phyloP scores from a whole-genome alignment of 2,329 filamentous ascomycete species.

The Tympanopsis confertula region DNA sequence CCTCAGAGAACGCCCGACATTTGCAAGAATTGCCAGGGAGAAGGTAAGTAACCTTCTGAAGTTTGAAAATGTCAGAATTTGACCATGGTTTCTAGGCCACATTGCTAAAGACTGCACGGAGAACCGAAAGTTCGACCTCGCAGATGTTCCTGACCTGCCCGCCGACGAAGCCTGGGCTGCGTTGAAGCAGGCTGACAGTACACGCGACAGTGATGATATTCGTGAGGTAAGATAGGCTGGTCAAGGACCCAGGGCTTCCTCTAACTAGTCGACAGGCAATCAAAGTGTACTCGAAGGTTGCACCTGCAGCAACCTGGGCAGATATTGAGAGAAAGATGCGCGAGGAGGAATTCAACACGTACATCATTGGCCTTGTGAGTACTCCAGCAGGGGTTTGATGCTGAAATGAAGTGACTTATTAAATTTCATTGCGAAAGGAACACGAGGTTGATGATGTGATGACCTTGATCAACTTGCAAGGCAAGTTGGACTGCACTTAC shows the following conservation, averaged over 20 bases:
- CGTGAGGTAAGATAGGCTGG: conserved; percentile 21
- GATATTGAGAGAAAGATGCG: conserved; percentile 38
- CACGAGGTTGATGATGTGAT: conserved; percentile 26
- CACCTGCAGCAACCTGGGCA: conserved; percentile 27
- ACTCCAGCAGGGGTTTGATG: not conserved
- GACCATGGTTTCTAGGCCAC: conserved; percentile 19
- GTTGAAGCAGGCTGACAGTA: conserved; percentile 34
- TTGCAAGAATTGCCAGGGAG: conserved; percentile 31
- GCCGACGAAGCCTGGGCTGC: conserved; percentile 35
- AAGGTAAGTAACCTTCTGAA: conserved; percentile 18
- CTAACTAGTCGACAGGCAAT: conserved; percentile 17
- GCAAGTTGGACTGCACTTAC: conserved; percentile 35
- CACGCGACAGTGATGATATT: conserved; percentile 26
- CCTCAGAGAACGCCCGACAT: conserved; percentile 25
- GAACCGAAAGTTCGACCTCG: conserved; percentile 27
- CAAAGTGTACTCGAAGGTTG: conserved; percentile 35
- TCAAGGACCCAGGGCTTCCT: not conserved
- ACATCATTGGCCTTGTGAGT: conserved; percentile 36
- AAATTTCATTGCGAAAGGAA: conserved; percentile 17
- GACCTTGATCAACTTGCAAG: conserved; percentile 38
- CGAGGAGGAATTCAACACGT: conserved; percentile 28
- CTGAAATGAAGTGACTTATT: not conserved
- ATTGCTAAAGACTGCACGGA: conserved; percentile 27
- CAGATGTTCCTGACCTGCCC: conserved; percentile 29
- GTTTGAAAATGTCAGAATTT: not conserved